A percentile compares a stretch with the other conserved stretches of the same genome.
Evolutionary conservation across 2,329 filamentous ascomycete genomes (phyloP).

Genomic region (Fusarium anguioides): DNA sequence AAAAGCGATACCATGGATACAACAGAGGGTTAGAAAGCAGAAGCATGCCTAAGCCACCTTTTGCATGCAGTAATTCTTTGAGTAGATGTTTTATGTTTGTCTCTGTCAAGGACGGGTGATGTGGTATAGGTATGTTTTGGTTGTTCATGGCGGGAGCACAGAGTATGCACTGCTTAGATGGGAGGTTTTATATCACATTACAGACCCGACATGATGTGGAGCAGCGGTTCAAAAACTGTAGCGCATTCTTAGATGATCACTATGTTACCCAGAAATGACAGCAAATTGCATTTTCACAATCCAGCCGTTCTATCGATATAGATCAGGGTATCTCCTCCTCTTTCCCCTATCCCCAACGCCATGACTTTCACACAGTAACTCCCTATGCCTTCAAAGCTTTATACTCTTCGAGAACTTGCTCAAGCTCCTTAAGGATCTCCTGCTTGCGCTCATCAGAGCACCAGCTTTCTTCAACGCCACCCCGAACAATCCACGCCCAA

Average conservation of each 20-base stretch:
- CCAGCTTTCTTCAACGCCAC: slow-evolving; percentile 76
- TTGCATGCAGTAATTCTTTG: neutral
- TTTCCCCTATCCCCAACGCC: slow-evolving; percentile 1
- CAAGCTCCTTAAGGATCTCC: slow-evolving; percentile 62
- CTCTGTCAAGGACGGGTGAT: neutral
- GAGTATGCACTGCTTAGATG: slow-evolving; percentile 1
- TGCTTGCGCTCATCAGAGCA: slow-evolving; percentile 71
- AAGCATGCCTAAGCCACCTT: too few species aligned
- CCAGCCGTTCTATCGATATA: neutral
- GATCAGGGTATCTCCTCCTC: slow-evolving; percentile 18
- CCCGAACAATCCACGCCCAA: slow-evolving; percentile 72
- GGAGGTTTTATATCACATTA: neutral
- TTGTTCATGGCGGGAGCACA: slow-evolving; percentile 7
- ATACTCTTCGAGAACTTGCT: slow-evolving; percentile 37
- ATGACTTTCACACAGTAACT: neutral
- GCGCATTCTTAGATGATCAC: slow-evolving; percentile 16
- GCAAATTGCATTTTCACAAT: neutral
- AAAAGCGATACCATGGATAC: slow-evolving; percentile 58
- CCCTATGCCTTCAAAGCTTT: slow-evolving; percentile 8
- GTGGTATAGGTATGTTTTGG: slow-evolving; percentile 3
- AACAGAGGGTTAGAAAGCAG: slow-evolving; percentile 48
- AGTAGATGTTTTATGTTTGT: neutral
- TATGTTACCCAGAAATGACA: neutral
- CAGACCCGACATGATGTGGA: slow-evolving; percentile 8
- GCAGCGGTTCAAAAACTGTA: slow-evolving; percentile 7